phyloP scores from a whole-genome alignment of 2,329 filamentous ascomycete genomes.

The Dactylellina leptospora region DNA sequence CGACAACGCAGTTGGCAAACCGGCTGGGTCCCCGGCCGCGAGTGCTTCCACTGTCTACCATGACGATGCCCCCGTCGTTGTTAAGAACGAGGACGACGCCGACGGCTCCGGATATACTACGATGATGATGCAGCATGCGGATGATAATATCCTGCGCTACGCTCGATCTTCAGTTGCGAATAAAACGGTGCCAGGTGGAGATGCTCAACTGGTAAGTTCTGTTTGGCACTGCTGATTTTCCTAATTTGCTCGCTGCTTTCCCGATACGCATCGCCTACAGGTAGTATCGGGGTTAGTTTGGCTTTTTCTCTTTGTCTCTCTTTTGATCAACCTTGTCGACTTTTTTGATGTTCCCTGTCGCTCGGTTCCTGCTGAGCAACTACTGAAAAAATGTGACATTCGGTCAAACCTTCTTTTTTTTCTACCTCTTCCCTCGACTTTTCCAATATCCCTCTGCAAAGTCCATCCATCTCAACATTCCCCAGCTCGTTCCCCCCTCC shows the following conservation, averaged over 20 bases:
- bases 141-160: too few species aligned
- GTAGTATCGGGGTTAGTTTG: constrained; percentile 37
- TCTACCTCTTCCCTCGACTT: constrained; percentile 6
- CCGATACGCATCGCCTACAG: constrained; percentile 33
- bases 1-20: constrained; percentile 1
- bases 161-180: not conserved
- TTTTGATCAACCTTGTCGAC: constrained; percentile 39
- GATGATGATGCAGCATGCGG: not conserved
- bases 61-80: constrained; percentile 5
- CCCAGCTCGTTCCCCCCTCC: constrained; percentile 33
- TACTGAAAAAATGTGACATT: constrained; percentile 46
- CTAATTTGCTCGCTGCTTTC: constrained; percentile 39
- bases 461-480: constrained; percentile 25
- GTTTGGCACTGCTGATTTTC: constrained; percentile 48
- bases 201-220: constrained; percentile 27
- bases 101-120: constrained; percentile 1
- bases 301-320: constrained; percentile 36
- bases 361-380: constrained; percentile 13
- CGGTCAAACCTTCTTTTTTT: constrained; percentile 52
- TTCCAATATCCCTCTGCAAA: not conserved
- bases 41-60: constrained; percentile 21
- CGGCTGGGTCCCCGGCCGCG: constrained; percentile 22
- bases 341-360: constrained; percentile 31
- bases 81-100: constrained; percentile 18
- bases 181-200: not conserved